Conservation (phyloP, 306 rosid species). For the Prunus campanulata region DNA sequence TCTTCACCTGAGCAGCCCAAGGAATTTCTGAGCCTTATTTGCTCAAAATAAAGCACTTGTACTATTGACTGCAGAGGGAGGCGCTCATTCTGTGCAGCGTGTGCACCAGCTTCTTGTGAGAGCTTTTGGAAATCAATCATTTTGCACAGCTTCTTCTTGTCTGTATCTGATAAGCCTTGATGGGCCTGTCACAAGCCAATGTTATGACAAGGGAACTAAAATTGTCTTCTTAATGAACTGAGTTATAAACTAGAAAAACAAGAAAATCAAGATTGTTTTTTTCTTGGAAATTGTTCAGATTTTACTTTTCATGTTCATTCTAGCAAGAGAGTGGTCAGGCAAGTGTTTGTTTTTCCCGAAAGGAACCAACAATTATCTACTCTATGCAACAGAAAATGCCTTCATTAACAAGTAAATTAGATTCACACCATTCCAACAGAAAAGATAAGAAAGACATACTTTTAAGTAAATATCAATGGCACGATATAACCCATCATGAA, state of each 20-base stretch:
- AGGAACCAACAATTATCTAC: neutral
- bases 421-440: neutral
- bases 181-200: slow-evolving; percentile 61
- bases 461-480: slow-evolving; percentile 89
- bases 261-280: no score
- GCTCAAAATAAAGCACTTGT: slow-evolving; percentile 95
- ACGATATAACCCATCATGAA: slow-evolving; percentile 87
- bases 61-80: slow-evolving; percentile 95
- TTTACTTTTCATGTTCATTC: no score
- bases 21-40: slow-evolving; percentile 77
- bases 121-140: slow-evolving; percentile 95
- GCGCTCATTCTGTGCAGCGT: slow-evolving; percentile 98
- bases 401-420: neutral
- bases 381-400: neutral
- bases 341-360: no score
- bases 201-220: no score
- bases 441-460: slow-evolving; percentile 45
- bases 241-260: neutral
- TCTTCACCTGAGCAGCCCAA: slow-evolving; percentile 74
- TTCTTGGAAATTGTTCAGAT: no score
- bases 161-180: slow-evolving; percentile 76
- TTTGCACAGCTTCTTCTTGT: slow-evolving; percentile 78
- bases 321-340: no score
- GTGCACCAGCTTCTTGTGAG: slow-evolving; percentile 96
- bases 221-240: neutral